Evolutionary conservation across 208 protist genomes (phyloP), one percentile per base, ranked within the genome.

Genomic region (Acanthamoeba culbertsoni): DNA sequence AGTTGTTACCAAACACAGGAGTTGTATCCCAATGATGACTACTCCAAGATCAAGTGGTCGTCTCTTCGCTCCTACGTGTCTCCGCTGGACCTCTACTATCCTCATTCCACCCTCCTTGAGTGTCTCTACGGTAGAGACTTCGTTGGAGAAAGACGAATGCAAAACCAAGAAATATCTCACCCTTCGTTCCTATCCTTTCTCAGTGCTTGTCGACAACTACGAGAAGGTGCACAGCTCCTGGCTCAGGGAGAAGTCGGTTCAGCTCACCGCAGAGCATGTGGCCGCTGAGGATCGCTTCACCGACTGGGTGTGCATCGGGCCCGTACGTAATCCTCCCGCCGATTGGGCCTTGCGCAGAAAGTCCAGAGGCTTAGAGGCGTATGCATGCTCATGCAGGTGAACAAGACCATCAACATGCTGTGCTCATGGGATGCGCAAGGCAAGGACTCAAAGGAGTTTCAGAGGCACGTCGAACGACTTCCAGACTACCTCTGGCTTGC

Each of bases 361-460:
- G n/a, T 12, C 65, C 26, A 65, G 18, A 89, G 23, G 33, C 33
- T 10, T 96, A 97, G 51, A 96, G 95, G 57, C 55, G 88, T 98
- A 98, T 93, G 98, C 99, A 75, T 98, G 97, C 92, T 98, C 99
- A 98, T 98, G 23, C 98, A 98, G 20, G 98, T 99, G 23, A 99
- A 99, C 95, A 99, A 99, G 95, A 94, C 96, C 26, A 94, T 99
- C 18, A 98, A 99, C 96, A 99, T 99, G 98, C 96, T 99, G 37
- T 95, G 96, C 84, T 98, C 97, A 73, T 99, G 97, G 97, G 96
- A 98, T 63, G 95, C 96, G 59, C 97, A 99, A 90, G 98, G 98
- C 45, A 95, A 97, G 62, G 93, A 98, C 42, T 98, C 96, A 75
- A 94, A 95, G 40, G 96, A 97, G 45, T 98, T 98, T 92, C 93